phyloP scores from a whole-genome alignment of 1,284 basidiomycete species.

The Exobasidium rhododendri region DNA sequence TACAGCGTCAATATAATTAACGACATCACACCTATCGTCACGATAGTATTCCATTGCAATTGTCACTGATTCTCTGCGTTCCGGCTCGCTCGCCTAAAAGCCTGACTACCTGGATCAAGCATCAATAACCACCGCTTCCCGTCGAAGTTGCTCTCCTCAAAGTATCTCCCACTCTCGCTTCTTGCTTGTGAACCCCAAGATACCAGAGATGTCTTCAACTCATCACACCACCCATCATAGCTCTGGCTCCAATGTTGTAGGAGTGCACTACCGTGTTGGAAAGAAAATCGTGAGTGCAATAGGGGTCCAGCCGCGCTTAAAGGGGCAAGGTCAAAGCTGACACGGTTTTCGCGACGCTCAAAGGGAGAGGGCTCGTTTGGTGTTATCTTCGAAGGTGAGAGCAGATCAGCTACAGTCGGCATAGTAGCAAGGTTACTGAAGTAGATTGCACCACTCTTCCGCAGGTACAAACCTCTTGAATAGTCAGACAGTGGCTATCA shows the following conservation, averaged over 20 bases:
- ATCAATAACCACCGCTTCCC: no score
- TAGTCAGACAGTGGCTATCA: conserved; percentile 93
- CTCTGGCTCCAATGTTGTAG: conserved; percentile 54
- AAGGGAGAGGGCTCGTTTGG: conserved; percentile 69
- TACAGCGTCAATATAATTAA: no score
- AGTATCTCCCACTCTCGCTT: background rate
- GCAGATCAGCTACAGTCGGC: conserved; percentile 57
- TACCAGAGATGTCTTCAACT: conserved; percentile 39
- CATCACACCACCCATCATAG: conserved; percentile 37
- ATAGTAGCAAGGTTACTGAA: conserved; percentile 2
- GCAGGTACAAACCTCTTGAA: conserved; percentile 81
- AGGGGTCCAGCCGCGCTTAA: background rate
- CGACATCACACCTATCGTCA: no score
- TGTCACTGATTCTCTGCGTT: no score
- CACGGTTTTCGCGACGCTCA: no score
- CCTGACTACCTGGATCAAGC: no score
- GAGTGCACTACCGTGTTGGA: conserved; percentile 76
- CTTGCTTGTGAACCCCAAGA: no score
- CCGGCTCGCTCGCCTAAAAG: no score
- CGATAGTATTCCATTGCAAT: no score
- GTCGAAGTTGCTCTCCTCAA: no score
- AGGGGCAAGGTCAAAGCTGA: background rate
- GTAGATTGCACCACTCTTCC: no score
- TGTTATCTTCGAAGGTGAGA: conserved; percentile 80
- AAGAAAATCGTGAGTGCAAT: conserved; percentile 62